Conservation (phyloP, 495 filamentous ascomycete genomes). For the Glonium stellatum region DNA sequence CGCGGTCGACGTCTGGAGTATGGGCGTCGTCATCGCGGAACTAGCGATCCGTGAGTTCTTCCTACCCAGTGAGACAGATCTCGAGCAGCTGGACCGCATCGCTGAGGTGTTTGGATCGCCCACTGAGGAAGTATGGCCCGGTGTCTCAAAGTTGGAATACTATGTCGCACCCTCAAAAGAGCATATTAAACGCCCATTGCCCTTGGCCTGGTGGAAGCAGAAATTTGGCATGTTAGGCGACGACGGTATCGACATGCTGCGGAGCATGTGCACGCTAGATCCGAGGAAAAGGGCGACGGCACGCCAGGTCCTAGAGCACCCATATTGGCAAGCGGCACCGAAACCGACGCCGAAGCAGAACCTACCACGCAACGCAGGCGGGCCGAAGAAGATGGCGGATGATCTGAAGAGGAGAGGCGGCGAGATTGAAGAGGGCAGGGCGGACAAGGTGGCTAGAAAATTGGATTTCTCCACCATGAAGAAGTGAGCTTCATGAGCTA, state of each 20-base stretch:
- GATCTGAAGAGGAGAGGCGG: conserved; percentile 79
- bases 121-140: conserved; percentile 92
- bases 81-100: conserved; percentile 72
- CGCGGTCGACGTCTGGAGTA: conserved; percentile 92
- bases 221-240: conserved; percentile 72
- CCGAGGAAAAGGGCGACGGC: conserved; percentile 75
- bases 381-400: conserved; percentile 66
- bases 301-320: conserved; percentile 66
- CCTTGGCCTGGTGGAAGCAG: conserved; percentile 41
- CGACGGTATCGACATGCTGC: conserved; percentile 78
- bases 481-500: conserved; percentile 32
- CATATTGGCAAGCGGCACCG: conserved; percentile 81
- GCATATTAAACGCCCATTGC: conserved; percentile 53
- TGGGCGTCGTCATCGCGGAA: conserved; percentile 88
- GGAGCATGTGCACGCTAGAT: conserved; percentile 78
- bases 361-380: conserved; percentile 64
- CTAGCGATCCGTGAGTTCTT: conserved; percentile 75
- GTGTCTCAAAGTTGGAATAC: conserved; percentile 71
- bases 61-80: conserved; percentile 71
- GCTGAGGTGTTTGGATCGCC: conserved; percentile 82
- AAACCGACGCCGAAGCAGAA: conserved; percentile 76
- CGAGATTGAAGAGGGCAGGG: conserved; percentile 49
- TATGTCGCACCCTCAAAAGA: conserved; percentile 52
- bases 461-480: conserved; percentile 69
- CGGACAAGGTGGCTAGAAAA: conserved; percentile 73